Percentiles rank a stretch among this genome's conserved stretches.
These are phyloP conservation scores for Emericellopsis cladophorae DNA, from an alignment of 2,329 filamentous ascomycete genomes.

Conservation along the genomic window DNA sequence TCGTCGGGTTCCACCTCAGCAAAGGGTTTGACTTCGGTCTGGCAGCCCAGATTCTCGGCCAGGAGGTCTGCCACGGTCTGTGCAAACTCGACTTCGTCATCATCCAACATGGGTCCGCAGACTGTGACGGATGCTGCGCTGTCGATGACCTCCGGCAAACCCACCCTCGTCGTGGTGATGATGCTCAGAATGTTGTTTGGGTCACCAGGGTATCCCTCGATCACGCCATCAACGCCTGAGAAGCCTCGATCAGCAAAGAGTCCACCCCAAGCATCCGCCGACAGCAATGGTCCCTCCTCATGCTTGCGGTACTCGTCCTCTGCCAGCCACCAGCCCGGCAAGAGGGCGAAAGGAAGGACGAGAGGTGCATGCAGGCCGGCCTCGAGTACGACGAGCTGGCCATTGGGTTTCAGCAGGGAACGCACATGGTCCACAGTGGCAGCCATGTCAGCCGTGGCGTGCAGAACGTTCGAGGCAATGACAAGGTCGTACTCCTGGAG, in stretches of 20 bases:
- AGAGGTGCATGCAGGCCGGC: slow-evolving; percentile 3
- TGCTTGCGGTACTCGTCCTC: not conserved
- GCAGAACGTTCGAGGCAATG: slow-evolving; percentile 16
- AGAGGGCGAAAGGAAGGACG: slow-evolving; percentile 10
- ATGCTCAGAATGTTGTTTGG: not conserved
- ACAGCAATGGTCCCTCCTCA: not conserved
- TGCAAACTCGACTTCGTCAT: not conserved
- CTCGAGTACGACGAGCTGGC: slow-evolving; percentile 16
- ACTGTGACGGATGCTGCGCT: not conserved
- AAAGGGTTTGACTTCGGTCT: not conserved
- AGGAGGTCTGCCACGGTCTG: not conserved
- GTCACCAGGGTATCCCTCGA: not conserved
- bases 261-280: not conserved
- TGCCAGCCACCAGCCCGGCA: slow-evolving; percentile 18
- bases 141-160: not conserved
- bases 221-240: slow-evolving; percentile 1
- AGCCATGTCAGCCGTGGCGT: slow-evolving; percentile 14
- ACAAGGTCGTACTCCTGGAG: slow-evolving; percentile 13
- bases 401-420: slow-evolving; percentile 15
- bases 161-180: not conserved
- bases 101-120: not conserved
- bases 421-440: slow-evolving; percentile 11
- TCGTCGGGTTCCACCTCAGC: not conserved
- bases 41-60: not conserved
- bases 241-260: not conserved